These are phyloP conservation scores for Erodium texanum DNA, from an alignment of 441 rosid species.

Conservation along the genomic window DNA sequence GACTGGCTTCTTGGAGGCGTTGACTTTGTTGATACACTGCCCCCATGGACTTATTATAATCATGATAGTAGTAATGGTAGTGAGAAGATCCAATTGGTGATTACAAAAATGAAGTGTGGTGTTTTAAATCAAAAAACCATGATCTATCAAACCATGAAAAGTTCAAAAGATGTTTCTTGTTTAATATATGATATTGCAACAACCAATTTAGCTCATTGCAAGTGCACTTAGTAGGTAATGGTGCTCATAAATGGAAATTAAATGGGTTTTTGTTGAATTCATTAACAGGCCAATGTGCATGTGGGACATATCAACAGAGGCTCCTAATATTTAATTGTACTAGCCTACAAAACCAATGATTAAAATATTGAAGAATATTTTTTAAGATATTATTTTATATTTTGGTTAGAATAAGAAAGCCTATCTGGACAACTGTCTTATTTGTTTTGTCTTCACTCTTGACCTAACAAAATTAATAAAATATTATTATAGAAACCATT, in stretches of 20 bases:
- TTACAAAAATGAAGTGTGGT: too few relatives aligned
- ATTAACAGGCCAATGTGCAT: neutral
- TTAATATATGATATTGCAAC: too few relatives aligned
- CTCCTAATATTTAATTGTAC: neutral
- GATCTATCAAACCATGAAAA: neutral
- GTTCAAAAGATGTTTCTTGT: too few relatives aligned
- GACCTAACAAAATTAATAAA: conserved; percentile 18
- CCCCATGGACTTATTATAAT: neutral
- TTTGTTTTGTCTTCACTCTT: conserved; percentile 12
- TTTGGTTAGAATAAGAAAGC: neutral
- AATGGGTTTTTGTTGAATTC: too few relatives aligned
- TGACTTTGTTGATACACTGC: neutral
- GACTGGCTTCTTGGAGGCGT: neutral
- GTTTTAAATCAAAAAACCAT: neutral
- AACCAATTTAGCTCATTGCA: too few relatives aligned
- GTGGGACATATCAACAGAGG: neutral
- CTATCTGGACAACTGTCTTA: neutral
- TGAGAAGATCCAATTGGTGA: neutral
- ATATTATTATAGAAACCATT: neutral
- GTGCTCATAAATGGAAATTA: too few relatives aligned
- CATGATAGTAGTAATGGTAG: neutral
- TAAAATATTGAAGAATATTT: neutral
- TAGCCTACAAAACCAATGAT: conserved; percentile 6
- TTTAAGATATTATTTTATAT: conserved; percentile 16
- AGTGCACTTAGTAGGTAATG: too few relatives aligned